phyloP scores from a whole-genome alignment of 2,329 filamentous ascomycete genomes.

The Colletotrichum sublineola region DNA sequence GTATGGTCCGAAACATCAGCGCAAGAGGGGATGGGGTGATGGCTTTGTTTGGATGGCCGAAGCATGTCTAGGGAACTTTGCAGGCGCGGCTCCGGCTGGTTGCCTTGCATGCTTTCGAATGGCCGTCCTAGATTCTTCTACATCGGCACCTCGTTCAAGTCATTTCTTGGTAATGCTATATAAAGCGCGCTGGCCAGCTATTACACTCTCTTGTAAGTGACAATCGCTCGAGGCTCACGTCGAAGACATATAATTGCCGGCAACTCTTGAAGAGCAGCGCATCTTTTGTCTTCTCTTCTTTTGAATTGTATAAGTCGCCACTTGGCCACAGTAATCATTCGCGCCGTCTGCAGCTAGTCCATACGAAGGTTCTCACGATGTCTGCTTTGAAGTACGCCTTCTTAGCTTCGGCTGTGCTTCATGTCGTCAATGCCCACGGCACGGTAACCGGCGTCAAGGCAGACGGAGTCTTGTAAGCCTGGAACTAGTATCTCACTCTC shows the following conservation, averaged over 20 bases:
- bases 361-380: constrained; percentile 8
- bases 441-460: constrained; percentile 36
- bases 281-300: background rate
- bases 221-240: background rate
- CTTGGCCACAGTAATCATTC: background rate
- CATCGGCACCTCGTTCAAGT: background rate
- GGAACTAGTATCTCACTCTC: background rate
- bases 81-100: background rate
- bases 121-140: background rate
- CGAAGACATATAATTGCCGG: constrained; percentile 8
- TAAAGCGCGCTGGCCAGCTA: constrained; percentile 36
- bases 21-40: constrained; percentile 16
- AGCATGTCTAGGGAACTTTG: constrained; percentile 13
- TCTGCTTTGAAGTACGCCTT: constrained; percentile 26
- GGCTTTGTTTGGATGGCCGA: constrained; percentile 34
- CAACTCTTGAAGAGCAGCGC: constrained; percentile 9
- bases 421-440: constrained; percentile 25
- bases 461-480: constrained; percentile 38
- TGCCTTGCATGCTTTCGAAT: constrained; percentile 12
- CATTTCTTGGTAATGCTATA: constrained; percentile 26
- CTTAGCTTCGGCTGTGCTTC: constrained; percentile 25
- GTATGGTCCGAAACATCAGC: constrained; percentile 35
- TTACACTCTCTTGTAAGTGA: constrained; percentile 25
- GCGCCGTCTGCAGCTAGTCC: background rate
- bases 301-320: background rate